Percentiles rank a stretch among this genome's conserved stretches.
Conservation (phyloP, 495 filamentous ascomycete species). For the Penicillium bovifimosum region DNA sequence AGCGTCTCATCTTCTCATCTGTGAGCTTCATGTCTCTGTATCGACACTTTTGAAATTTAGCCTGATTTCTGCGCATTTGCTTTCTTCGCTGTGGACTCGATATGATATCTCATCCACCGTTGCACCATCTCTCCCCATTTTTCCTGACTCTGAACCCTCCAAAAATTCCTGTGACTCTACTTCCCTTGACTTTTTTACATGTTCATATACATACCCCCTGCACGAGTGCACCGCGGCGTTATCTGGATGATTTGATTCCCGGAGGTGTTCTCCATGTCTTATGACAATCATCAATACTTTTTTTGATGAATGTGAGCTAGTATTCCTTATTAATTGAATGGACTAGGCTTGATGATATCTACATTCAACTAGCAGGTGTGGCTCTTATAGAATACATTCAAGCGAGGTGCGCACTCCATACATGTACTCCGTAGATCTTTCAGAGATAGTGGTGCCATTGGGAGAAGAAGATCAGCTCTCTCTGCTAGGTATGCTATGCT, state of each 20-base stretch:
- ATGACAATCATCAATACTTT: constrained; percentile 22
- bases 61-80: constrained; percentile 18
- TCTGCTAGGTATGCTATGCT: background rate
- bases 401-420: too few species aligned
- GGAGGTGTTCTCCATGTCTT: constrained; percentile 21
- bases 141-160: background rate
- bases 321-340: constrained; percentile 1
- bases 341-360: background rate
- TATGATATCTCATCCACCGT: constrained; percentile 35
- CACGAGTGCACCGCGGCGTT: constrained; percentile 10
- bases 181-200: constrained; percentile 16
- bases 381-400: background rate
- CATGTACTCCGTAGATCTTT: background rate
- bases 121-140: background rate
- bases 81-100: constrained; percentile 19
- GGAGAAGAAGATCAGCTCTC: background rate
- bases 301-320: constrained; percentile 11
- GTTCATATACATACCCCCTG: constrained; percentile 4
- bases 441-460: background rate
- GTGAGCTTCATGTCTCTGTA: constrained; percentile 11
- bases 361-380: background rate
- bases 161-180: constrained; percentile 24
- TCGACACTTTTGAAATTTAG: constrained; percentile 20
- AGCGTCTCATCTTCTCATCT: constrained; percentile 7
- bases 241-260: constrained; percentile 19